Conservation (phyloP, 2,329 filamentous ascomycete genomes). For the Pleurostoma richardsiae region DNA sequence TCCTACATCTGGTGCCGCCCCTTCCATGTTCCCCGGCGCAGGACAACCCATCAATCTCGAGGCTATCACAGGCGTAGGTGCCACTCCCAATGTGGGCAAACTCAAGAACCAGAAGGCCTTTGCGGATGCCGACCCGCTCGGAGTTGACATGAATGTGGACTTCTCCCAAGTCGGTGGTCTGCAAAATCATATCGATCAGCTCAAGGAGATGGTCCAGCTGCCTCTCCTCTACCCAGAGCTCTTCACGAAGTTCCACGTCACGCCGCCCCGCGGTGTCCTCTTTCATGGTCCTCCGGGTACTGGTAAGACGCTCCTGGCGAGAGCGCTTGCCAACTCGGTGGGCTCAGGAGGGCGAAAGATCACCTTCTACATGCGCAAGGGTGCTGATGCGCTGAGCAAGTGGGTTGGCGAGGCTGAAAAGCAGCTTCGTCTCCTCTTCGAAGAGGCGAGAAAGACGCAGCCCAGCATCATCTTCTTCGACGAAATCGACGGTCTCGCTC, state of each 20-base stretch:
- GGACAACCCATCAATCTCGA: constrained; percentile 33
- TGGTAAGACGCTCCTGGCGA: constrained; percentile 93
- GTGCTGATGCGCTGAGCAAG: constrained; percentile 94
- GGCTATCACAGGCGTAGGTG: constrained; percentile 31
- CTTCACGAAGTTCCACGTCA: constrained; percentile 86
- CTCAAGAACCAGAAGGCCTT: constrained; percentile 88
- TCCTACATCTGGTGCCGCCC: constrained; percentile 43
- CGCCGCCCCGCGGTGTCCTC: constrained; percentile 87
- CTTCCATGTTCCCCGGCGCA: constrained; percentile 35
- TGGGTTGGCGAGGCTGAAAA: constrained; percentile 98
- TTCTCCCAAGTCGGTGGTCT: constrained; percentile 93
- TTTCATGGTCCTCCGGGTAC: constrained; percentile 97
- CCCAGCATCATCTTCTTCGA: constrained; percentile 99
- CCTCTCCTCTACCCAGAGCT: constrained; percentile 93
- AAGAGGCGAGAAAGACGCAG: constrained; percentile 91
- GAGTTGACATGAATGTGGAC: constrained; percentile 86
- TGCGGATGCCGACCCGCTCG: constrained; percentile 89
- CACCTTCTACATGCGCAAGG: constrained; percentile 99
- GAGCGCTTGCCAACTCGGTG: constrained; percentile 86
- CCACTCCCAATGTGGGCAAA: constrained; percentile 80
- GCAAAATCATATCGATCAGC: constrained; percentile 88
- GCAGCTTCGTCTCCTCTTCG: constrained; percentile 87
- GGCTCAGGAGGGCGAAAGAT: constrained; percentile 88
- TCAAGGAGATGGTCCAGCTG: constrained; percentile 98
- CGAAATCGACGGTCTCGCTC: constrained; percentile 94